These are phyloP conservation scores for Syzygium oleosum DNA, from an alignment of 345 rosid species.

Conservation along the genomic window DNA sequence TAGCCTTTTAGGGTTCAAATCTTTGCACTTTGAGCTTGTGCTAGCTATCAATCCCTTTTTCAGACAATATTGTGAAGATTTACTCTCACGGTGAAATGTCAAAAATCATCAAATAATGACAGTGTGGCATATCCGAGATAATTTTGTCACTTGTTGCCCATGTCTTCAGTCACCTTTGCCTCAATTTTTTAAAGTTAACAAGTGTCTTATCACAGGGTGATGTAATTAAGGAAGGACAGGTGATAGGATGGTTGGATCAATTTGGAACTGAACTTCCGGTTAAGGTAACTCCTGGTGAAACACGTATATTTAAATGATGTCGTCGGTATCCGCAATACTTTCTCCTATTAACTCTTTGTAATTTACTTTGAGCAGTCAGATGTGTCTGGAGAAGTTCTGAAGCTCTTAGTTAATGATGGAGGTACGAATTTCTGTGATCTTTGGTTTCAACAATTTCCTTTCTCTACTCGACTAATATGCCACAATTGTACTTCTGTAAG, in stretches of 20 bases:
- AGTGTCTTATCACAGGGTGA: conserved; percentile 50
- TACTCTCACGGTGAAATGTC: neutral
- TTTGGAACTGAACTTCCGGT: conserved; percentile 75
- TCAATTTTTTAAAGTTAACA: neutral
- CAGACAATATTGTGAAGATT: neutral
- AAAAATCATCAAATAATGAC: neutral
- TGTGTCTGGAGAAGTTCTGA: conserved; percentile 81
- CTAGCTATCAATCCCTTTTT: neutral
- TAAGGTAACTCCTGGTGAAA: conserved; percentile 38
- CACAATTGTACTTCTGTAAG: neutral
- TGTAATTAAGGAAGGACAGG: conserved; percentile 74
- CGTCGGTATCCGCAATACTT: neutral
- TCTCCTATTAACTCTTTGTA: neutral
- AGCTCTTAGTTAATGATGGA: conserved; percentile 77
- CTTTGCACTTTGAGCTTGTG: neutral
- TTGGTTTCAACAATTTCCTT: neutral
- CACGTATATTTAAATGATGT: neutral
- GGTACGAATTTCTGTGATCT: conserved; percentile 32
- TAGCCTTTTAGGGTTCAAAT: neutral
- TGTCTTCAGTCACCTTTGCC: neutral
- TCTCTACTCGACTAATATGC: neutral
- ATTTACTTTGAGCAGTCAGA: conserved; percentile 60
- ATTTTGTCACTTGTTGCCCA: neutral
- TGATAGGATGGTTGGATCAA: conserved; percentile 79
- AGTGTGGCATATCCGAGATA: neutral